Evolutionary conservation across 2,329 filamentous ascomycete genomes (phyloP).

Genomic region (Scedosporium dehoogii): DNA sequence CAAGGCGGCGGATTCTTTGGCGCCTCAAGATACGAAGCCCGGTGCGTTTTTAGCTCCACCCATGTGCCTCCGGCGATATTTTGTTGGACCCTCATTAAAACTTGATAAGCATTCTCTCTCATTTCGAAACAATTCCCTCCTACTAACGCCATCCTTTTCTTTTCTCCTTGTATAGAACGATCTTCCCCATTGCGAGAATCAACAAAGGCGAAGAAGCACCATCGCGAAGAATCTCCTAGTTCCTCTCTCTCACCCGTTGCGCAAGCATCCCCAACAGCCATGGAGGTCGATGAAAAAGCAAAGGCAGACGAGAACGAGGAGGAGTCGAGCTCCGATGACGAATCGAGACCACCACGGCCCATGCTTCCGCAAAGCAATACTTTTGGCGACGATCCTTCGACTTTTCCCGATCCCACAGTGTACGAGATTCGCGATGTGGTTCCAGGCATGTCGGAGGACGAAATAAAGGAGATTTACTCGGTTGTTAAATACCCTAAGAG

Average conservation of each 20-base stretch:
- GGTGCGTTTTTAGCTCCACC: slow-evolving; percentile 16
- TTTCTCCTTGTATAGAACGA: slow-evolving; percentile 28
- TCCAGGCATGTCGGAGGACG: slow-evolving; percentile 70
- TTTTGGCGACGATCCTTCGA: slow-evolving; percentile 85
- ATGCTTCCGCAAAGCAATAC: slow-evolving; percentile 71
- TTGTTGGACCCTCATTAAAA: neutral
- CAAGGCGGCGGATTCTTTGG: slow-evolving; percentile 55
- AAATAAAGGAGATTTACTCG: slow-evolving; percentile 78
- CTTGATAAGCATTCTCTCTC: neutral
- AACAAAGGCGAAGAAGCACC: slow-evolving; percentile 39
- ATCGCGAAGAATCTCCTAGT: slow-evolving; percentile 45
- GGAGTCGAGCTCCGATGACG: slow-evolving; percentile 46
- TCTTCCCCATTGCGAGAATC: slow-evolving; percentile 43
- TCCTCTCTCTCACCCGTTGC: slow-evolving; percentile 50
- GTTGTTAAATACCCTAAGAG: slow-evolving; percentile 74
- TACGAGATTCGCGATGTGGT: slow-evolving; percentile 79
- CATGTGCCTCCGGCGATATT: neutral
- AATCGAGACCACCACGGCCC: slow-evolving; percentile 49
- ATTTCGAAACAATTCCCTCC: neutral
- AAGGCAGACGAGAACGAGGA: slow-evolving; percentile 29
- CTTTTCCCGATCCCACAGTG: slow-evolving; percentile 83
- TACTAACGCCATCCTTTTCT: slow-evolving; percentile 9
- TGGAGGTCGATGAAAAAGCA: slow-evolving; percentile 49
- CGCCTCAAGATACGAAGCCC: slow-evolving; percentile 39
- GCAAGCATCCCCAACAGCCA: slow-evolving; percentile 39